Base-by-base conservation (phyloP, 257 asterid species). In the Solanum bulbocastanum region DNA sequence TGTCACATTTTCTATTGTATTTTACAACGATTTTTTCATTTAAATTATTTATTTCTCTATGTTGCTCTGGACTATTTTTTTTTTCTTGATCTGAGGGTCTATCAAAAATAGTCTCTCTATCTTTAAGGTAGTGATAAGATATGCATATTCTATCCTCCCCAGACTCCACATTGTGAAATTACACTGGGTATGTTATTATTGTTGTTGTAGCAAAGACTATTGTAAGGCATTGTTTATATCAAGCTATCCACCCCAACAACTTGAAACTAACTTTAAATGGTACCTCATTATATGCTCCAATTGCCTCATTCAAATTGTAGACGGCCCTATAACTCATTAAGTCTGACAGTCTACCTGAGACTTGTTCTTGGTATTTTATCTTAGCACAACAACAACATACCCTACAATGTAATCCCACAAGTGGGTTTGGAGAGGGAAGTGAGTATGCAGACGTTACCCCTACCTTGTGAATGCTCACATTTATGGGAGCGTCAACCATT, bases 221-320 rank as follows among this genome's bases (percentile, higher is more conserved):
- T 40, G 13, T 22, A 69, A 33, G 49, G 22, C 69, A 10, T 49
- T 52, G 7, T 73, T 83, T 87, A 84, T 40, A 78, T 90, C 92
- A 91, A 79, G 12, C 68, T 58, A 58, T 22, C 68, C 25, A 1
- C 85, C 89, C 90, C 92, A 93, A 87, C 91, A 76, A 88, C 92
- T 85, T 88, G 22, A 44, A 83, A 30, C 65, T 87, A 58, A 27
- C 46, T 27, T 25, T 83, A 65, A 68, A 85, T 62, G 46, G 66
- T 39, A 36, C 60, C 37, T 85, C 56, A 75, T 16, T 78, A 65
- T 66, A 69, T n/a, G 37, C 79, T 85, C 36, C 44, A 60, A 56
- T 13, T 44, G 36, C 65, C 32, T 32, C 87, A 65, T 35, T 12
- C 25, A 49, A 33, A 49, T 83, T 39, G 36, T 84, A 40, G 83